Evolutionary conservation across 305 asterid species (phyloP), one percentile per base, ranked within the genome.

Genomic region (Rubia peregrina): DNA sequence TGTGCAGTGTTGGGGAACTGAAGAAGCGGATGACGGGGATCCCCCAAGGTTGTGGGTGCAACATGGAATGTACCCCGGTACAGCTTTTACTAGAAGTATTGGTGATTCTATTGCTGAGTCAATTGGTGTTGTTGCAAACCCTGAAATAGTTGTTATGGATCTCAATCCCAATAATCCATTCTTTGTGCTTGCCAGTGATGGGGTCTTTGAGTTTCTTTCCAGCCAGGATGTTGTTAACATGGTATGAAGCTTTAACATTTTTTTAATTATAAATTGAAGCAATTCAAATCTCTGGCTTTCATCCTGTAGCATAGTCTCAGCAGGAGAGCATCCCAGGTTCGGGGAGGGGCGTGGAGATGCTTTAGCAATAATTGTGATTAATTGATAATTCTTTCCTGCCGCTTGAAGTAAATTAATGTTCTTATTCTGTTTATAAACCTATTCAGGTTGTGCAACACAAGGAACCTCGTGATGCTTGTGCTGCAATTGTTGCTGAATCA

Each of bases 391-490:
- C 33, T 30, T 30, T 30, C 38, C 26, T 38, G 26, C 51, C 16
- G 21, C 2, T 62, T 5, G 24, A 62, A 6, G 68, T 62, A 26
- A 7, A 13, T 56, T 49, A 56, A 16, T n/a, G 75, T 74, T 44
- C 71, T 76, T 42, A 61, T 68, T 75, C 17, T 49, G 68, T 69
- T 67, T 55, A 51, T 61, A 63, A 38, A 67, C 70, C 71, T 68
- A 48, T 14, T 19, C 86, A 94, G 99, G 98, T 89, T 74, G 81
- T 85, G 56, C 85, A 87, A 74, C 80, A 85, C 72, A 88, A 89
- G 84, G 99, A 94, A 74, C 98, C 99, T 14, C 92, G 88, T 71
- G 98, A 94, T 83, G 99, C 99, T 78, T 94, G 99, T 86, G 96
- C 97, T 80, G 99, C 96, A 73, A 88, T 94, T 83, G 99, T 91